Evolutionary conservation across 805 yeast species (phyloP), one percentile per base, ranked within the genome.

Genomic region (Saturnispora bothae): DNA sequence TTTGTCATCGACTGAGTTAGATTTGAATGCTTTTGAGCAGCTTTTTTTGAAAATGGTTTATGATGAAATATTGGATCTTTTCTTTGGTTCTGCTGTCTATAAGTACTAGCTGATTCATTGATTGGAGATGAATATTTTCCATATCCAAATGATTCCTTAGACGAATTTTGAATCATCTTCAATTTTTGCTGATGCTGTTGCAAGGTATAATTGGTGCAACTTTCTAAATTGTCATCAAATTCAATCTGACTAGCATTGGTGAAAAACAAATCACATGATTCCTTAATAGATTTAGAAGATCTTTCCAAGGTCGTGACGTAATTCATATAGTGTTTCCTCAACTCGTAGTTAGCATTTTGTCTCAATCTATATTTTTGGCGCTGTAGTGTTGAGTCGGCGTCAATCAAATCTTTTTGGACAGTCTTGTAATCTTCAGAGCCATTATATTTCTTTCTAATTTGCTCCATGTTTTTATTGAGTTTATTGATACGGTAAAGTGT

Each of bases 201-300:
- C 17, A 37, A 37, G 3, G 27, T 16, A n/a, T 16, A 16, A 20
- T 37, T 37, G 5, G 15, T 26, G n/a, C 30, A 31, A 22, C 40
- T 31, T 31, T 37, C 35, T 10, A 37, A 27, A 31, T 37, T 31
- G 20, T 37, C 40, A 26, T 37, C 40, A 12, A 31, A 37, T 3
- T 31, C 35, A 21, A 37, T 37, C 26, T 37, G 40, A 21, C 40
- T 37, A n/a, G 40, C 40, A 18, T 37, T 37, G 7, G 40, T 37
- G 21, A 37, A 37, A 32, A 37, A 37, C 12, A 37, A 15, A 25
- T 37, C 40, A 20, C 40, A 37, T 5, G 40, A 32, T 13, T 31
- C 35, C 15, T 35, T 31, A 6, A 37, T 21, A 6, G 26, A 12
- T 20, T 25, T 31, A 5, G 34, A 31, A 1, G 35, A 26, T 20